A percentile compares a stretch with the other conserved stretches of the same genome.
These are phyloP conservation scores for Venustampulla echinocandica DNA, from an alignment of 495 filamentous ascomycete genomes.

Conservation along the genomic window DNA sequence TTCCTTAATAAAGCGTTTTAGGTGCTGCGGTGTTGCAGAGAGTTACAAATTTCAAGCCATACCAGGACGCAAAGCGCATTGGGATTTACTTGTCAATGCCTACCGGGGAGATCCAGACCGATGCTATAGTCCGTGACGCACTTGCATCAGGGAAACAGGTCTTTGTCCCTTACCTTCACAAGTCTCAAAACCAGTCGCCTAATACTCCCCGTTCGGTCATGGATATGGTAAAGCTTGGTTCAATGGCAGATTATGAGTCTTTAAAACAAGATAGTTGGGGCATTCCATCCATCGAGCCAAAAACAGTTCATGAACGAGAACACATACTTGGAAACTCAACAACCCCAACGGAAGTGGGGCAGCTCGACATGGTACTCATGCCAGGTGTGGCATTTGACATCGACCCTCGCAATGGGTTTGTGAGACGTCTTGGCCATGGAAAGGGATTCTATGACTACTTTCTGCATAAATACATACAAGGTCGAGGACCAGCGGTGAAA, in stretches of 20 bases:
- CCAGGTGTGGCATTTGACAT: constrained; percentile 89
- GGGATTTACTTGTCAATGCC: constrained; percentile 94
- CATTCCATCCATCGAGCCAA: constrained; percentile 67
- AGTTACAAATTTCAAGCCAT: constrained; percentile 32
- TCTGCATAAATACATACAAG: constrained; percentile 58
- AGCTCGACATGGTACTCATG: constrained; percentile 81
- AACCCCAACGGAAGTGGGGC: constrained; percentile 33
- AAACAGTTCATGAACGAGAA: constrained; percentile 51
- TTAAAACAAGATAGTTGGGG: constrained; percentile 79
- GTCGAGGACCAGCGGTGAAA: constrained; percentile 31
- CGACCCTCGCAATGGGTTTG: constrained; percentile 33
- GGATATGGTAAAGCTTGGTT: constrained; percentile 83
- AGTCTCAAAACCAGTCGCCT: constrained; percentile 21
- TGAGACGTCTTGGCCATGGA: constrained; percentile 81
- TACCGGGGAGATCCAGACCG: constrained; percentile 70
- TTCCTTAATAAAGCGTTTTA: constrained; percentile 27
- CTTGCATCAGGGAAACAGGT: constrained; percentile 69
- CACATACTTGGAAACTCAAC: constrained; percentile 56
- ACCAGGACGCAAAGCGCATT: constrained; percentile 60
- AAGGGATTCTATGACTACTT: constrained; percentile 97
- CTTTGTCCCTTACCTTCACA: constrained; percentile 84
- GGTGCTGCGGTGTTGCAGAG: constrained; percentile 47
- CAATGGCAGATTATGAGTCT: constrained; percentile 63
- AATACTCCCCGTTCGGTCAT: constrained; percentile 57
- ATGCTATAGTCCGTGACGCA: constrained; percentile 70